Evolutionary conservation across 2,329 filamentous ascomycete species (phyloP).

Genomic region (Lachnellula willkommii): DNA sequence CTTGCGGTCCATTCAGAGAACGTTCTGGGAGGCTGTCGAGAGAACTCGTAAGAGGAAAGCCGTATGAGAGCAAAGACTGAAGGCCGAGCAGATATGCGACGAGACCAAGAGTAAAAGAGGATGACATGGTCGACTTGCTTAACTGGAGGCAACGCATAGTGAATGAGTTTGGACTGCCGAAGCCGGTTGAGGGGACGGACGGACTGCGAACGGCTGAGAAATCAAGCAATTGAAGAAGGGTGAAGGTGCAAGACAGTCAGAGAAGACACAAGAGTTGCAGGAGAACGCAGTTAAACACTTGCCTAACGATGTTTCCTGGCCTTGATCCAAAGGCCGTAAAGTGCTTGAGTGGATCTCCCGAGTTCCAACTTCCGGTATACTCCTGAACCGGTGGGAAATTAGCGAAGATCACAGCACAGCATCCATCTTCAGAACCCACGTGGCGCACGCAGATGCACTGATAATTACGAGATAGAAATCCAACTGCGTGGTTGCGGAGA

Average conservation of each 20-base stretch:
- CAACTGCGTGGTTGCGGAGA: too few species aligned
- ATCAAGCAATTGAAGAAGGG: neutral
- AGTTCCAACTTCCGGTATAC: neutral
- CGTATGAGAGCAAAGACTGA: neutral
- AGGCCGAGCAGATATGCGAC: neutral
- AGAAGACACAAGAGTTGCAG: neutral
- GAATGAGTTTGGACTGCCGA: neutral
- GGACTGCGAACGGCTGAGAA: neutral
- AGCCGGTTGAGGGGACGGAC: neutral
- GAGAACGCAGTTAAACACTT: neutral
- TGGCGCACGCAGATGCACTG: neutral
- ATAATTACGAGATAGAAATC: too few species aligned
- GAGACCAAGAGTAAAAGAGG: neutral
- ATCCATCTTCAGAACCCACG: neutral
- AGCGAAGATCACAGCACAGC: neutral
- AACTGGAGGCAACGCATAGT: neutral
- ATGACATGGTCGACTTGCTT: neutral
- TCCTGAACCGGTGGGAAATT: neutral
- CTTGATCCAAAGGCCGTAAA: neutral
- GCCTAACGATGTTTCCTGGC: neutral
- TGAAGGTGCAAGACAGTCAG: neutral
- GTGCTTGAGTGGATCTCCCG: neutral
- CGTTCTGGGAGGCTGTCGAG: neutral
- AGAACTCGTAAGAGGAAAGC: neutral
- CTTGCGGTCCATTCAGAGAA: neutral